phyloP scores from a whole-genome alignment of 2,329 filamentous ascomycete genomes.

The Cladosporium sp. region DNA sequence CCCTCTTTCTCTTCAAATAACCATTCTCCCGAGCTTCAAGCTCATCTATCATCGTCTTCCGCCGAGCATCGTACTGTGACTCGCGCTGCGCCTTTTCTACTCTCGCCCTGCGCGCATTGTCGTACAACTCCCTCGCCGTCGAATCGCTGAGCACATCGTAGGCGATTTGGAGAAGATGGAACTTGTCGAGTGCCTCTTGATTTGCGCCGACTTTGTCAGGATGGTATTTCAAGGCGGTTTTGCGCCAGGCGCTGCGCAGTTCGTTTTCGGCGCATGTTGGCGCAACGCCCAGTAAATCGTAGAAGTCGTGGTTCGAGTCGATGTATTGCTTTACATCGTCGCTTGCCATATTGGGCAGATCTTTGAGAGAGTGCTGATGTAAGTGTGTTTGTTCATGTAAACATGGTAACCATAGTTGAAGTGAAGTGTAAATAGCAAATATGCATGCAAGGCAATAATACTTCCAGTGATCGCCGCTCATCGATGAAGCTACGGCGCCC shows the following conservation, averaged over 20 bases:
- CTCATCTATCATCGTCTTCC: slow-evolving; percentile 78
- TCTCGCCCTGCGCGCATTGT: slow-evolving; percentile 68
- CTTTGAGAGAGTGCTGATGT: background rate
- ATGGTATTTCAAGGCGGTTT: slow-evolving; percentile 83
- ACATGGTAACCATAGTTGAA: too few species aligned
- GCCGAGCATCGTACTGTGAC: slow-evolving; percentile 67
- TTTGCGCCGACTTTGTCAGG: slow-evolving; percentile 79
- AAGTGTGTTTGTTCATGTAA: too few species aligned
- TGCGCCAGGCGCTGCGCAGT: slow-evolving; percentile 79
- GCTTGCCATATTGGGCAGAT: slow-evolving; percentile 32
- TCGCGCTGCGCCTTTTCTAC: slow-evolving; percentile 66
- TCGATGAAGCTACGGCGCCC: too few species aligned
- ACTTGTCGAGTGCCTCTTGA: slow-evolving; percentile 67
- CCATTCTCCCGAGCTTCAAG: slow-evolving; percentile 69
- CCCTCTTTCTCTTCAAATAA: slow-evolving; percentile 42
- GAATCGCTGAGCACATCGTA: slow-evolving; percentile 75
- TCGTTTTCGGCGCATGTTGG: slow-evolving; percentile 58
- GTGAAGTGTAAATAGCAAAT: too few species aligned
- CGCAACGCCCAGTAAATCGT: slow-evolving; percentile 67
- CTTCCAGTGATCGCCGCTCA: too few species aligned
- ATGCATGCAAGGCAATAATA: too few species aligned
- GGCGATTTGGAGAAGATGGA: slow-evolving; percentile 82
- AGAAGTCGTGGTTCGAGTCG: slow-evolving; percentile 59
- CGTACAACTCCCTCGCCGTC: slow-evolving; percentile 70
- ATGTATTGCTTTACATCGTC: slow-evolving; percentile 42